Evolutionary conservation across 352 stramenopile species (phyloP), one percentile per base, ranked within the genome.

Genomic region (Plasmopara viticola): DNA sequence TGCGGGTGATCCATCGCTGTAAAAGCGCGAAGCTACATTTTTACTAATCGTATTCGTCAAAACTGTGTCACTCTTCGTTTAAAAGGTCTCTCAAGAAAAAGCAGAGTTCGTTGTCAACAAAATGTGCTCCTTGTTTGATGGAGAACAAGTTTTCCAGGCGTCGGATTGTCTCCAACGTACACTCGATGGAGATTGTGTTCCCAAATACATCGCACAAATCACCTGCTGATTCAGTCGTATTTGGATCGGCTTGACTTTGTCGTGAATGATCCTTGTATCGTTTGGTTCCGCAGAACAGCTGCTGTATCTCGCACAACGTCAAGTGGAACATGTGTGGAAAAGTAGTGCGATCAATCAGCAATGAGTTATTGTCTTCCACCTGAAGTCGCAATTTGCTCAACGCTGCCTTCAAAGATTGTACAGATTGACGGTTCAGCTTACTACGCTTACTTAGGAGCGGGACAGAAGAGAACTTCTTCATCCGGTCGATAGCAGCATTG

Each of bases 71-170:
- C 20, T 35, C 7, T 44, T 68, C 66, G 53, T 87, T 74, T 20
- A 91, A 64, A 31, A 86, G 59, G 34, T 91, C 74, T 35, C 78
- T 62, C 10, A 89, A 62, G 34, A 87, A 91, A 51, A 86, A 87
- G 56, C 78, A 89, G 37, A 90, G 66, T 14, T 59, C 46, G 48
- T 83, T 84, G 44, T 88, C 67, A n/a, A 62, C 48, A 4, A 65
- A 47, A 37, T 66, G 64, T 13, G 67, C 48, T 18, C 75, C 72
- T 43, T 56, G 71, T 28, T 66, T 57, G 35, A 74, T 56, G 18
- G 66, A 72, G 51, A 87, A 74, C 33, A 91, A 42, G 29, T 59
- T 48, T 60, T 86, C 76, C 35, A 91, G 41, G 17, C 51, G 56
- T 14, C 57, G 58, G 15, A 89, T 70, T 6, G 44, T 55, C n/a